Evolutionary conservation across 1,284 basidiomycete species (phyloP), one percentile per base, ranked within the genome.

Genomic region (Inonotus hispidus): DNA sequence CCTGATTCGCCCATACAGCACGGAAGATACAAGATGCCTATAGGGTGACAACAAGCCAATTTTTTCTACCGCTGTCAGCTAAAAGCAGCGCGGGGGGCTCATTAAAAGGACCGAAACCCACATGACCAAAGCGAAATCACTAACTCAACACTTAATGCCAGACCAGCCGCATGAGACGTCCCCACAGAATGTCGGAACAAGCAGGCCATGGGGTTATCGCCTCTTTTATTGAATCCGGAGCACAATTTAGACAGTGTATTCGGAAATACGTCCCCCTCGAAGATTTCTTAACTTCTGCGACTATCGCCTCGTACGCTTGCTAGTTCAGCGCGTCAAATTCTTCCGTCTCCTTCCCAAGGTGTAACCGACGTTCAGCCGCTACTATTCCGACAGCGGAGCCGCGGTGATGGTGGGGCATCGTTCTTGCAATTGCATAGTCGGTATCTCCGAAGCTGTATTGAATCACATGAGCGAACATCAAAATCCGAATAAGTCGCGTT

Each of bases 331-430:
- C 45, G 47, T 23, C 27, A 35, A n/a, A 45, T 61, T 63, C 59
- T 53, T 56, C 66, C 66, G 66, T 37, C 57, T 32, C 58, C 59
- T 47, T 46, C 57, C 66, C 66, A 64, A 41, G 58, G 59, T 60
- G 61, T 56, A 53, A 39, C 66, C 66, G 66, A 67, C 57, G 65
- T 58, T 63, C 61, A 62, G 46, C 66, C 66, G 65, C 29, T 53
- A 35, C 57, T 59, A 27, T 57, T 25, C 59, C 56, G 54, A 59
- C 39, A 16, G 41, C 61, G 61, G 49, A 38, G 16, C 63, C 45
- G 59, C 49, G 47, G n/a, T 38, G 50, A 21, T 27, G 23, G 52
- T 29, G 35, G 45, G n/a, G 45, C 19, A 54, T 52, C 47, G 53
- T 53, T 29, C 59, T 16, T 43, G 37, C 25, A 35, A 29, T 56